Conservation (phyloP, 1,139 yeast species). For the Pneumocystis canis region DNA sequence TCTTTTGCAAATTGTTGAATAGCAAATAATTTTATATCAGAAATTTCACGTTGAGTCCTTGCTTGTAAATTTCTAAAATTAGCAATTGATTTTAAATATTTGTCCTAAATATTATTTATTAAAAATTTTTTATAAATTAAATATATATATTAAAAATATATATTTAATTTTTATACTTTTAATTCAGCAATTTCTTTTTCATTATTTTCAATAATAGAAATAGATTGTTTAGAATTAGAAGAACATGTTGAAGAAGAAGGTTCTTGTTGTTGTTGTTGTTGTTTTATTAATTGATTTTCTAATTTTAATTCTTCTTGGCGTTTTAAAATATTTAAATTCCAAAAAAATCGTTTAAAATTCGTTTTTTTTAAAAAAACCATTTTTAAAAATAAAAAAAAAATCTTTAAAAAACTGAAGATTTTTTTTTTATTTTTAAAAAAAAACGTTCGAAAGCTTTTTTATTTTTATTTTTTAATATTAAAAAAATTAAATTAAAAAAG, state of each 20-base stretch:
- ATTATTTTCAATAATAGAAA: no score
- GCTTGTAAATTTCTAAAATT: conserved; percentile 90
- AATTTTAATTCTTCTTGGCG: not conserved
- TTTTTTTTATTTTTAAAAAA: no score
- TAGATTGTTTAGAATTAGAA: not conserved
- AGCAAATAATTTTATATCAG: conserved; percentile 81
- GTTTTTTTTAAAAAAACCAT: no score
- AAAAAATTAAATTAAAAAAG: no score
- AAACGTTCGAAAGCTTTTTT: no score
- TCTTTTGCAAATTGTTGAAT: conserved; percentile 87
- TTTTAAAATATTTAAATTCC: not conserved
- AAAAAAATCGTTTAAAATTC: not conserved
- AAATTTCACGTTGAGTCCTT: conserved; percentile 72
- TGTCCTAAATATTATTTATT: conserved; percentile 67
- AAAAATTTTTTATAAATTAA: conserved; percentile 59
- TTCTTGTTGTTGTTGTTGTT: no score
- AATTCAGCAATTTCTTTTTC: conserved; percentile 23
- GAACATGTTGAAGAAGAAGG: not conserved
- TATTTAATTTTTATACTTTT: conserved; percentile 26
- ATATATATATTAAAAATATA: conserved; percentile 36
- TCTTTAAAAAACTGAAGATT: no score
- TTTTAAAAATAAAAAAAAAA: no score
- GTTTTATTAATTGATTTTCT: not conserved
- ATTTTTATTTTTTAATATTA: no score
- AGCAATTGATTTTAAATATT: conserved; percentile 69